Evolutionary conservation across 176 grass and related monocot genomes (phyloP).

Genomic region (maize (Zea mays)): Zm-B73-REFERENCE-NAM-5.0 NC_050104.1:159919001-159919500

Average conservation of each 20-base stretch:
- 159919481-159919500: too few species aligned
- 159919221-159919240: constrained; percentile 37
- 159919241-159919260: not conserved
- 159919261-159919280: constrained; percentile 21
- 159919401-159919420: too few species aligned
- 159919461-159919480: too few species aligned
- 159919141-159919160: not conserved
- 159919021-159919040: constrained; percentile 65
- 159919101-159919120: constrained; percentile 68
- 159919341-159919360: not conserved
- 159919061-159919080: constrained; percentile 16
- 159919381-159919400: too few species aligned
- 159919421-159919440: too few species aligned
- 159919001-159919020: constrained; percentile 57
- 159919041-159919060: constrained; percentile 64
- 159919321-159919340: not conserved
- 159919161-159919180: constrained; percentile 45
- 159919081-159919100: constrained; percentile 56
- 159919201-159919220: not conserved
- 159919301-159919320: not conserved
- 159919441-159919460: too few species aligned
- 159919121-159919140: constrained; percentile 38
- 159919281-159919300: too few species aligned
- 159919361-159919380: not conserved
- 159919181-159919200: constrained; percentile 66